Base-by-base conservation (phyloP, 495 filamentous ascomycete genomes). In the Hyaloscypha hepaticicola region DNA sequence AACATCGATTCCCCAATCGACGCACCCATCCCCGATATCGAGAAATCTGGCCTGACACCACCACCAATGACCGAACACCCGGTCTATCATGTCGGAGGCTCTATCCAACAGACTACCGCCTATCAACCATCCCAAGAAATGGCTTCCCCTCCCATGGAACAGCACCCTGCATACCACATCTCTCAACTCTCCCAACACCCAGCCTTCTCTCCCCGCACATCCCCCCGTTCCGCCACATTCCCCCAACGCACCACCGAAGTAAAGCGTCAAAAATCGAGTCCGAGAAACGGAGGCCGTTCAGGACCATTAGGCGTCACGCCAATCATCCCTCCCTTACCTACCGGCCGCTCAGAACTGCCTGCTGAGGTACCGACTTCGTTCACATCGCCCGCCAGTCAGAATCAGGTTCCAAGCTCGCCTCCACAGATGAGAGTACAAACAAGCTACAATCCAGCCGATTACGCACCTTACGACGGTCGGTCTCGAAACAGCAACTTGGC, bases 31-130 rank as follows among this genome's bases (percentile, higher is more conserved):
- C 61, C 57, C n/a, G 61, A 65, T 21, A 31, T 55, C 25, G 68
- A 70, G 38, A 70, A 70, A 29, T 16, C 7, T 21, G 26, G 48
- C 29, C 5, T 62, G 2, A 27, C 31, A 9, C 57, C 64, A 53
- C 68, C 68, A 53, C 64, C 68, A 41, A 27, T 63, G 22, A 19
- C 38, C 28, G 48, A 61, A 22, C 68, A 70, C 50, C 68, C 68
- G 14, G 68, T 61, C 5, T 65, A 53, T 12, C 53, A 65, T 55
- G 33, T 19, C 29, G 55, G 60, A 31, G 45, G 58, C 29, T 11
- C 5, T 4, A 31, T 68, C 61, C 1, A 55, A 60, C 14, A 31
- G 64, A 38, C 25, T 58, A 16, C 61, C 7, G 48, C 52, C 49
- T 61, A 55, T 16, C 12, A 16, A 11, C 58, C 64, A 50, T 26